These are phyloP conservation scores for Scenedesmus sp. DNA, from an alignment of 163 green algal species.

Conservation along the genomic window DNA sequence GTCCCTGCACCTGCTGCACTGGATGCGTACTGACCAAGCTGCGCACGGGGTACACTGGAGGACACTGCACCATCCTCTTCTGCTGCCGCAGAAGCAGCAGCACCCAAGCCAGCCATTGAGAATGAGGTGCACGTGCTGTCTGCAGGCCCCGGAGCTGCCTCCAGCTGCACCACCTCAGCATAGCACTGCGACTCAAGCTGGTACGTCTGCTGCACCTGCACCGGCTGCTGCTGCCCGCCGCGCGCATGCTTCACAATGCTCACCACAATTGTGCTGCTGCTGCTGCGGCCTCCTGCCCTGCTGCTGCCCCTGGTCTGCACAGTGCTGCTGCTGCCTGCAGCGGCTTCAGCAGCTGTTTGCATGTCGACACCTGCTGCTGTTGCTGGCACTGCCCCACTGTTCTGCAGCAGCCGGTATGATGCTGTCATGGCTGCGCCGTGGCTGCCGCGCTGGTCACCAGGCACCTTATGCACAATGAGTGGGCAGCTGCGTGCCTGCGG, in stretches of 20 bases:
- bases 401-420: constrained; percentile 28
- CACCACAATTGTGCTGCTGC: constrained; percentile 18
- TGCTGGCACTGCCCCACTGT: background rate
- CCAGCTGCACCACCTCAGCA: constrained; percentile 22
- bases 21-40: too few species aligned
- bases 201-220: constrained; percentile 34
- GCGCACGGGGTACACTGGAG: background rate
- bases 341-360: background rate
- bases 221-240: background rate
- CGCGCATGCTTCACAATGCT: constrained; percentile 35
- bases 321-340: background rate
- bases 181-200: constrained; percentile 11
- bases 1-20: background rate
- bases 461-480: background rate
- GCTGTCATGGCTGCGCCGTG: background rate
- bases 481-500: constrained; percentile 23
- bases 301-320: background rate
- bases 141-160: background rate
- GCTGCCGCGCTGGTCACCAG: too few species aligned
- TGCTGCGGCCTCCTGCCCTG: background rate
- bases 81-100: background rate
- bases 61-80: background rate
- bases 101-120: background rate
- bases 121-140: constrained; percentile 22
- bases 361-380: background rate